phyloP scores from a whole-genome alignment of 139 green algal genomes.

The Zygnema circumcarinatum region DNA sequence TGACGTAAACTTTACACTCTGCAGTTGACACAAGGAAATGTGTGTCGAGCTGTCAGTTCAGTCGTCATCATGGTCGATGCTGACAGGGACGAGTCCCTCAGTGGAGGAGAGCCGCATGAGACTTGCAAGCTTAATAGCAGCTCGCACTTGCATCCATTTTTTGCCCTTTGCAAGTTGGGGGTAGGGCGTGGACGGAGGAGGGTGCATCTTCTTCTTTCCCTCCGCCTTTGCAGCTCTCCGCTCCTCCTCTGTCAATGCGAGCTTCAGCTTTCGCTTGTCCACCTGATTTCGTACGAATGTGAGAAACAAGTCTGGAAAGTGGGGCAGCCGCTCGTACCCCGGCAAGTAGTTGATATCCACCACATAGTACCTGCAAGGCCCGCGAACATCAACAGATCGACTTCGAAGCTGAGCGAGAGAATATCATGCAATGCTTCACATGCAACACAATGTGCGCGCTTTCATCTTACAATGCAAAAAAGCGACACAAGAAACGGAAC shows the following conservation, averaged over 20 bases:
- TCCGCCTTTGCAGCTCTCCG: no score
- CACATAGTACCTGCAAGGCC: conserved; percentile 47
- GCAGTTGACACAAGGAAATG: no score
- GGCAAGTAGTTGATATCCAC: conserved; percentile 55
- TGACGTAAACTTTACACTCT: no score
- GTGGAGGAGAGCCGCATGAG: no score
- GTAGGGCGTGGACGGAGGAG: background rate
- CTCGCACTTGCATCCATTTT: background rate
- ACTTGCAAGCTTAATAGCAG: no score
- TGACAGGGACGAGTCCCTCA: no score
- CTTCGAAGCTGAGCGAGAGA: background rate
- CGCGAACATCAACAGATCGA: background rate
- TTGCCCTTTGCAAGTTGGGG: background rate
- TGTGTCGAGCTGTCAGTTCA: no score
- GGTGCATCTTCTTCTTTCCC: background rate
- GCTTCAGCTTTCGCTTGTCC: background rate
- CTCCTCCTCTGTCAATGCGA: background rate
- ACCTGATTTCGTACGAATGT: conserved; percentile 20
- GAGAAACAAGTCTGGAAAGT: conserved; percentile 6
- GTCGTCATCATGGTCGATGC: no score
- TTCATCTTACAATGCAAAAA: background rate
- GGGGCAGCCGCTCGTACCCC: conserved; percentile 41
- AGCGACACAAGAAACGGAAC: background rate
- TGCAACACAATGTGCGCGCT: background rate
- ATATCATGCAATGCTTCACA: background rate